Evolutionary conservation across 208 protist species (phyloP).

Genomic region (Wallacemonas collosoma): DNA sequence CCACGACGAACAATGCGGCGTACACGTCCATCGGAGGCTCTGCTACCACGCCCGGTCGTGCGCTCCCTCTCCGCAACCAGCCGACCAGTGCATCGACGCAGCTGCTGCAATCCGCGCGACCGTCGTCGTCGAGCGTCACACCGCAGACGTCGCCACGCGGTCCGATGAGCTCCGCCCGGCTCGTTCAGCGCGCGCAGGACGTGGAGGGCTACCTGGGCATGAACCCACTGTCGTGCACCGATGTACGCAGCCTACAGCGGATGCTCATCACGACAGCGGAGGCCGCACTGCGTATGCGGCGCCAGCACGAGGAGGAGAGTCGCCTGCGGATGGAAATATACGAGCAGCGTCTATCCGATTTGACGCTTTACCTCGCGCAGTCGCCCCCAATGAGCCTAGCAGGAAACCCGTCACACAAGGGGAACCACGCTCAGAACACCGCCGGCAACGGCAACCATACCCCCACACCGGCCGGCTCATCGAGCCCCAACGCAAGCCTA

Average conservation of each 20-base stretch:
- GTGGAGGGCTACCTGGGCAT: constrained; percentile 53
- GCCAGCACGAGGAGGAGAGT: constrained; percentile 55
- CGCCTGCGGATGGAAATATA: constrained; percentile 48
- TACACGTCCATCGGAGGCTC: not conserved
- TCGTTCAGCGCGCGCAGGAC: constrained; percentile 51
- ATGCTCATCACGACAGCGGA: constrained; percentile 70
- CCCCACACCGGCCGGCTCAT: not conserved
- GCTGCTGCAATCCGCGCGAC: constrained; percentile 15
- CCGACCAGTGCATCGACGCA: constrained; percentile 7
- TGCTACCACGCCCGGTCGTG: constrained; percentile 27
- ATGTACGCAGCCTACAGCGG: constrained; percentile 51
- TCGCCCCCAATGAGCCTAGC: not conserved
- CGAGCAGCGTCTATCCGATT: constrained; percentile 44
- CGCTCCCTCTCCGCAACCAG: constrained; percentile 9
- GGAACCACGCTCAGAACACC: not conserved
- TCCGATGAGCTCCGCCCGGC: constrained; percentile 21
- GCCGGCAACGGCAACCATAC: not conserved
- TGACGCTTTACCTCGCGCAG: constrained; percentile 28
- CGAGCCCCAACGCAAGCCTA: not conserved
- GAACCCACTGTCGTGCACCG: constrained; percentile 55
- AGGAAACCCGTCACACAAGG: not conserved
- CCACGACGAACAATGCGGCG: constrained; percentile 10
- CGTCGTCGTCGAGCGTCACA: constrained; percentile 15
- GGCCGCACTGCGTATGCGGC: constrained; percentile 41
- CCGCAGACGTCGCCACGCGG: constrained; percentile 6